Evolutionary conservation across 345 rosid genomes (phyloP), one percentile per base, ranked within the genome.

Genomic region (Pseudoturritis turrita): DNA sequence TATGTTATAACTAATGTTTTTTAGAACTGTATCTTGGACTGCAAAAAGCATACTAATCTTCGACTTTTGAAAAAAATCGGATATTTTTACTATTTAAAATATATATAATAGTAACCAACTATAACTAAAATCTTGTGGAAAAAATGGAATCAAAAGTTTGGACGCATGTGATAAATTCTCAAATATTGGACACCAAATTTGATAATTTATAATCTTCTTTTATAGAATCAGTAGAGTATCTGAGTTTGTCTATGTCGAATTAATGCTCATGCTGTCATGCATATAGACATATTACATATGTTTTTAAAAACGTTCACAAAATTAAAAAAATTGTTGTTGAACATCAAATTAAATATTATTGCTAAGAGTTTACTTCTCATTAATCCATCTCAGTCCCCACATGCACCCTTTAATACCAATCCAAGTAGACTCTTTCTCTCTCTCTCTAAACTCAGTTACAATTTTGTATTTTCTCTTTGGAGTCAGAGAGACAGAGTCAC

Each of bases 361-460:
- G 54, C 68, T 7, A 58, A 68, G 78, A 68, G 68, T 75, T 75
- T 67, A 60, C 63, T 75, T 43, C 50, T 68, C 74, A 75, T 68
- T 68, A 75, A 75, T 61, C 79, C 35, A 75, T 51, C 63, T 23
- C 63, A 68, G 74, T 61, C 64, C 60, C 64, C 74, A 68, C 78
- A 68, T 75, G 78, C 58, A 75, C 19, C 64, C 74, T 75, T 75
- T 60, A 75, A 68, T 75, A 75, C 70, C 62, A 67, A 52, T 66
- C 73, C 57, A 75, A 41, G 65, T 6, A 53, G 15, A 25, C 44
- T 17, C 63, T 43, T 49, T 46, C 64, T 11, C 45, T 28, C 11
- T 69, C 44, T 51, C 60, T 25, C 60, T 18, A 3, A 31, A 33
- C 51, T 17, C 9, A 33, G 37, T 8, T 33, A 33, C 37, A 33